Base-by-base conservation (phyloP, 768 basidiomycete species). In the Pisolithus albus region DNA sequence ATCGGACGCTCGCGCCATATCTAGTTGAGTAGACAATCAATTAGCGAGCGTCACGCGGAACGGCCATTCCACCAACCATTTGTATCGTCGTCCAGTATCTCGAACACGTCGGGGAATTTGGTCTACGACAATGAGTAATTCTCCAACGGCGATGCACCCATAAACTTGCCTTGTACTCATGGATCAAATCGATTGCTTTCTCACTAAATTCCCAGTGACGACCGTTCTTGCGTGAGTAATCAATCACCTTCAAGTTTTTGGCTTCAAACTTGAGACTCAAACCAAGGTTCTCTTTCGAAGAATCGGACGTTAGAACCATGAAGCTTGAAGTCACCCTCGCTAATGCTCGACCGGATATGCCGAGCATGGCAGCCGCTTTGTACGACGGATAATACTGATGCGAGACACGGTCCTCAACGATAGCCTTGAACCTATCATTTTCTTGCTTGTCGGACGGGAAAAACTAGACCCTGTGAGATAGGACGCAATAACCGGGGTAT, bases 231-330 rank as follows among this genome's bases (percentile, higher is more conserved):
- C 82, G 78, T 7, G 92, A 86, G 68, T 96, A 97, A 55, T 90
- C 88, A 42, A 96, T 76, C 1, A 99, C 96, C 69, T 98, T 99
- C 60, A 92, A 67, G 9, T 83, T 80, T 69, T 96, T 98, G 11
- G 82, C 88, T 62, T 99, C 96, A 56, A 96, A 99, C 66, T 99
- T 99, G 58, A 99, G 79, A 64, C 89, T 91, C 39, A 99, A 77
- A 2, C 96, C 96, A 28, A 98, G 70, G 64, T 99, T 98, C 50
- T 77, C 80, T 72, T 96, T 97, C 52, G 80, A 75, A 8, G 78
- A 78, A 60, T 91, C 91, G 0, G 78, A 72, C 0, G 80, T 80
- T 51, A 91, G 67, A 39, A 97, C 89, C 83, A 97, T 84, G 63
- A 97, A 84, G 63, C 89, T 95, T 10, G 95, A 94, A 0, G 92